Percentiles rank a stretch among this genome's conserved stretches.
Conservation (phyloP, 371 early-diverging fungal genomes). For the Haplosporangium sp. region DNA sequence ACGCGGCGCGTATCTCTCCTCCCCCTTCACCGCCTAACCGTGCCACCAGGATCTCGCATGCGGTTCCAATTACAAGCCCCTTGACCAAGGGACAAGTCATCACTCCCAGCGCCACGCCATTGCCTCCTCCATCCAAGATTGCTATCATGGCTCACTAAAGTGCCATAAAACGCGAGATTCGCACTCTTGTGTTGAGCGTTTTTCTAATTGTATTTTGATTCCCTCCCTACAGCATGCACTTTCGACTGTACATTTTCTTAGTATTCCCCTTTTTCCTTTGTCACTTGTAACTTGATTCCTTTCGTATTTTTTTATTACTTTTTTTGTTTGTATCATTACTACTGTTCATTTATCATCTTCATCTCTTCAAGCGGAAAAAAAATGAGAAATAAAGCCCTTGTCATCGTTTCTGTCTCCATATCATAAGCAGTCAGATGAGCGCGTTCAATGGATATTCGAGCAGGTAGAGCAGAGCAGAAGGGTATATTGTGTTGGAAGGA, state of each 20-base stretch:
- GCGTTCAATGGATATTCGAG: too few species aligned
- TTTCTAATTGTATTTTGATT: conserved; percentile 3
- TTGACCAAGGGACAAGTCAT: conserved; percentile 55
- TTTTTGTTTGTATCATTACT: conserved; percentile 8
- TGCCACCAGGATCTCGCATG: conserved; percentile 41
- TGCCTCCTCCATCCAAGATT: conserved; percentile 44
- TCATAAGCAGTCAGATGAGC: too few species aligned
- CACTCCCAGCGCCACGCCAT: conserved; percentile 43
- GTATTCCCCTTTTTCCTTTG: neutral
- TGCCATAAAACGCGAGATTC: too few species aligned
- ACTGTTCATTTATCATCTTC: too few species aligned
- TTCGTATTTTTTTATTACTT: neutral
- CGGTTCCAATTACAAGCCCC: conserved; percentile 58
- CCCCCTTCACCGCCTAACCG: conserved; percentile 57
- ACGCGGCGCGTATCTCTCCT: conserved; percentile 65
- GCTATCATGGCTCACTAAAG: conserved; percentile 41
- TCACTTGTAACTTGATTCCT: conserved; percentile 3
- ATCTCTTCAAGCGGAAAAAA: too few species aligned
- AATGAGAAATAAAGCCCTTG: too few species aligned
- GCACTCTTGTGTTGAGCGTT: too few species aligned
- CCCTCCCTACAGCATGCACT: too few species aligned
- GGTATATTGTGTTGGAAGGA: too few species aligned
- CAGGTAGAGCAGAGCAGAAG: too few species aligned
- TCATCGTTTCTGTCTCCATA: neutral
- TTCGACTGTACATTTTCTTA: conserved; percentile 5